These are phyloP conservation scores for Tillandsia fasciculata DNA, from an alignment of 176 grass and related monocot genomes.

Conservation along the genomic window DNA sequence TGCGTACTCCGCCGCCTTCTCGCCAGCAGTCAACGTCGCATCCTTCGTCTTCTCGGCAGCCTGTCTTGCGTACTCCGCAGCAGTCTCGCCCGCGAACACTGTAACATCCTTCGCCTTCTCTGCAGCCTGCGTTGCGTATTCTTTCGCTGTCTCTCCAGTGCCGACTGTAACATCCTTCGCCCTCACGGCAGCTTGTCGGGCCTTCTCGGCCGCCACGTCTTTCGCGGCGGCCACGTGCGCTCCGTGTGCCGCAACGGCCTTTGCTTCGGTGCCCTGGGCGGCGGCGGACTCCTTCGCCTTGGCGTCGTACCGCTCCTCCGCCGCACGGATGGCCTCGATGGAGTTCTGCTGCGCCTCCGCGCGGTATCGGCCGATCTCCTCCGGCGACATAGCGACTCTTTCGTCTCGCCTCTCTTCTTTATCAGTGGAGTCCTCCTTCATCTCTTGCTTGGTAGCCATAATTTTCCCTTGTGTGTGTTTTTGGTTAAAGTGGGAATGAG, in stretches of 20 bases:
- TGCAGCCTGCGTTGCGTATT: slow-evolving; percentile 46
- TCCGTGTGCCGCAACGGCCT: slow-evolving; percentile 11
- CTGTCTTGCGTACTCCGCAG: slow-evolving; percentile 14
- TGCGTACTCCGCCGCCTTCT: slow-evolving; percentile 30
- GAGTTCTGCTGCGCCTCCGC: slow-evolving; percentile 68
- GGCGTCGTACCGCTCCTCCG: slow-evolving; percentile 60
- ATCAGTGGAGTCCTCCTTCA: neutral
- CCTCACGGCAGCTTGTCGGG: slow-evolving; percentile 12
- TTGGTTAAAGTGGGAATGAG: neutral
- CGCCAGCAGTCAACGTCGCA: slow-evolving; percentile 23
- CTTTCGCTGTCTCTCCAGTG: slow-evolving; percentile 21
- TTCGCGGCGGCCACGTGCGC: slow-evolving; percentile 18
- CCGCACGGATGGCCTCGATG: slow-evolving; percentile 41
- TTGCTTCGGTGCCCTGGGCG: slow-evolving; percentile 27
- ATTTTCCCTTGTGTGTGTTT: neutral
- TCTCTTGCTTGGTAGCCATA: slow-evolving; percentile 8
- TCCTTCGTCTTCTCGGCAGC: slow-evolving; percentile 43
- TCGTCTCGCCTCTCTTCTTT: neutral
- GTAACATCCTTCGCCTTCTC: slow-evolving; percentile 40
- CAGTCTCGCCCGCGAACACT: slow-evolving; percentile 21
- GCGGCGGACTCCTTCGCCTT: slow-evolving; percentile 32
- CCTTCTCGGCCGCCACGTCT: neutral
- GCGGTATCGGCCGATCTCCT: slow-evolving; percentile 62
- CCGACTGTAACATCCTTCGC: slow-evolving; percentile 21
- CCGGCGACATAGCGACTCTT: slow-evolving; percentile 21